Base-by-base conservation (phyloP, 2,329 filamentous ascomycete genomes). In the Trichoderma harzianum region DNA sequence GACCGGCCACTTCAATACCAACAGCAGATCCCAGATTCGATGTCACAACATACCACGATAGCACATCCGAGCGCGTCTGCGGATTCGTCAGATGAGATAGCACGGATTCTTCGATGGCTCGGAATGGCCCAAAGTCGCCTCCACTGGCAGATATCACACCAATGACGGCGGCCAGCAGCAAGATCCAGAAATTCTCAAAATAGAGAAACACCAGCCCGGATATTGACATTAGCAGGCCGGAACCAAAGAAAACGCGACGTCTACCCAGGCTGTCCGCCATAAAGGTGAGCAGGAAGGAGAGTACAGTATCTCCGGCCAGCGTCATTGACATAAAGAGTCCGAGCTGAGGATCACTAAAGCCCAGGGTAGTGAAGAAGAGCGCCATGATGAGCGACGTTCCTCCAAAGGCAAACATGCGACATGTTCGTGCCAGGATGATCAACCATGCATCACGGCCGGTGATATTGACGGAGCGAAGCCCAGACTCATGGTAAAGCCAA, bases 321-420 rank as follows among this genome's bases (percentile, higher is more conserved):
- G 89, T 91, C 47, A 91, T 79, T 0, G 87, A 90, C 88, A 91
- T 90, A 75, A 91, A 91, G 7, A 91, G 77, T 7, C 89, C 89
- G 72, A 91, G 91, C 26, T 83, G 84, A 30, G 86, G 82, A 77
- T 91, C 89, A 0, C 88, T 83, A 69, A 90, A 85, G 0, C 82
- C 79, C 14, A 91, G 79, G 24, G 85, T 84, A 7, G 86, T 84
- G 65, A 91, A 86, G 77, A 90, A 91, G 18, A 89, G 86, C 12
- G 88, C 89, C 58, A 91, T 83, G 66, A 90, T 87, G 58, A 91
- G 83, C 0, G 88, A 86, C 24, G 85, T 86, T 69, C 87, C 86
- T 62, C 89, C 89, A 73, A 90, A 91, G n/a, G 89, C 88, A 74
- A 91, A 88, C 80, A 91, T 87, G 69, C 89, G 89, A 72, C 81